phyloP scores from a whole-genome alignment of 2,329 filamentous ascomycete species.

The Teratosphaeria pseudoeucalypti region DNA sequence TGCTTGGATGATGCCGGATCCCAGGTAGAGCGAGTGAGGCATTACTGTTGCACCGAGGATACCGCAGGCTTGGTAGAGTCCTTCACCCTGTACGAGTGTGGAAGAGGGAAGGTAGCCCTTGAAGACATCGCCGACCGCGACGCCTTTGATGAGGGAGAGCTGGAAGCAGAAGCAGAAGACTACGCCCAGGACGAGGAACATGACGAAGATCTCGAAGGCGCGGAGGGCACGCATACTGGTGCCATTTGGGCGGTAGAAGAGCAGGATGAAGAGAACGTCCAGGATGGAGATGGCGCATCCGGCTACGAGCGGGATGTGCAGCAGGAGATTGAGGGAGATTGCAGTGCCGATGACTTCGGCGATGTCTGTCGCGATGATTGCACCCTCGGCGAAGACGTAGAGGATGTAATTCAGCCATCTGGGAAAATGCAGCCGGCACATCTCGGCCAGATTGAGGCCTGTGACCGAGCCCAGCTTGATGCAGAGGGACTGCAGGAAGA shows the following conservation, averaged over 20 bases:
- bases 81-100: constrained; percentile 47
- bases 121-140: constrained; percentile 49
- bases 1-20: constrained; percentile 58
- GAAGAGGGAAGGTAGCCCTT: constrained; percentile 54
- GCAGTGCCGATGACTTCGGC: constrained; percentile 60
- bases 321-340: constrained; percentile 56
- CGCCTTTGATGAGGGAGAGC: constrained; percentile 50
- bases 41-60: constrained; percentile 69
- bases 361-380: constrained; percentile 50
- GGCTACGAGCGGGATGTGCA: constrained; percentile 52
- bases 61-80: constrained; percentile 61
- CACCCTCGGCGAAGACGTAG: constrained; percentile 45
- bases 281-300: constrained; percentile 59
- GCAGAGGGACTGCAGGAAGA: constrained; percentile 57
- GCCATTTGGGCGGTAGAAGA: constrained; percentile 53
- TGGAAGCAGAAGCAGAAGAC: constrained; percentile 63
- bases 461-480: constrained; percentile 47
- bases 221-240: constrained; percentile 49
- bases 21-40: constrained; percentile 59
- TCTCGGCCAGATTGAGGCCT: constrained; percentile 40
- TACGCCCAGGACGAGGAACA: constrained; percentile 54
- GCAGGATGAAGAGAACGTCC: constrained; percentile 56
- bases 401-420: constrained; percentile 44
- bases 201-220: constrained; percentile 56
- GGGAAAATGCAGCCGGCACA: constrained; percentile 40